Percentiles rank a stretch among this genome's conserved stretches.
phyloP scores from a whole-genome alignment of 1,284 basidiomycete species.

The Trichosporon sp. region DNA sequence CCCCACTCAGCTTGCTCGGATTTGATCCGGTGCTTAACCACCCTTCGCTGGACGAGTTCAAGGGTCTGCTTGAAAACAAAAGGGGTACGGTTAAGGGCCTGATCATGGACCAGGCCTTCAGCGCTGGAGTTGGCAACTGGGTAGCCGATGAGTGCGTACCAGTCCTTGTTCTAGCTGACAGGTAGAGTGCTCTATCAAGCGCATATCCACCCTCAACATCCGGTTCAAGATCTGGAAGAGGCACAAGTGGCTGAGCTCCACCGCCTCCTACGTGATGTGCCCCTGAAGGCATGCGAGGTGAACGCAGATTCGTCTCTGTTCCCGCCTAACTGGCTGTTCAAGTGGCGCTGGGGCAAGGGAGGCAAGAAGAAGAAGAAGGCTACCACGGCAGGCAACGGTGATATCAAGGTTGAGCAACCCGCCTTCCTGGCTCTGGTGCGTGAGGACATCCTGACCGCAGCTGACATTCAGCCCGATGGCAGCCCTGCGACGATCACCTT shows the following conservation, averaged over 20 bases:
- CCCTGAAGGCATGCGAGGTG: constrained; percentile 61
- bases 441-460: constrained; percentile 11
- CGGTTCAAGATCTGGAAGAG: constrained; percentile 58
- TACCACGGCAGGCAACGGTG: constrained; percentile 7
- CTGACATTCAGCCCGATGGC: constrained; percentile 59
- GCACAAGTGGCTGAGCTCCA: constrained; percentile 59
- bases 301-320: constrained; percentile 70
- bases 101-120: constrained; percentile 74
- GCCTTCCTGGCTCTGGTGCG: constrained; percentile 57
- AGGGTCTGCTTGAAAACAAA: constrained; percentile 55
- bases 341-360: constrained; percentile 61
- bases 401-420: constrained; percentile 18
- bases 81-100: constrained; percentile 71
- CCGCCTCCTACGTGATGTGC: constrained; percentile 59
- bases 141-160: constrained; percentile 59
- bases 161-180: no score
- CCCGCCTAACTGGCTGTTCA: constrained; percentile 55
- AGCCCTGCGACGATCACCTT: constrained; percentile 67
- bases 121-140: constrained; percentile 79
- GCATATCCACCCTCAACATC: constrained; percentile 68
- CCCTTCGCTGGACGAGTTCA: constrained; percentile 61
- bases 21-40: constrained; percentile 74
- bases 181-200: constrained; percentile 72
- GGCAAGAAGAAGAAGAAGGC: constrained; percentile 54
- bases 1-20: constrained; percentile 65